Evolutionary conservation across 2,329 filamentous ascomycete species (phyloP), one percentile per base, ranked within the genome.

Genomic region (Fusarium sp.): DNA sequence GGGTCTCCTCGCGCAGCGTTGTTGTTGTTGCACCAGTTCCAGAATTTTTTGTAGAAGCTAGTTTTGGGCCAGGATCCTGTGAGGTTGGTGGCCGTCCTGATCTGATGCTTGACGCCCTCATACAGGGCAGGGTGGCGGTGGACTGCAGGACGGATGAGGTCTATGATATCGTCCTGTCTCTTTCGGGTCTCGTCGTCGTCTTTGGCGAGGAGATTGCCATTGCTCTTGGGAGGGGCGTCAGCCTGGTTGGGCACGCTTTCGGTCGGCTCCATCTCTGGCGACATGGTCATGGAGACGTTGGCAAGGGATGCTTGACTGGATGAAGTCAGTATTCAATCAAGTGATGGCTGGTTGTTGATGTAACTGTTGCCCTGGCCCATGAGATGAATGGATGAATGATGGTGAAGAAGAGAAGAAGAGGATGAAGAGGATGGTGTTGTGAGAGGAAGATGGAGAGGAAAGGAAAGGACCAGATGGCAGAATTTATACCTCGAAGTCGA

Each of bases 21-120:
- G n/a, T n/a, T n/a, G n/a, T n/a, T n/a, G n/a, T n/a, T n/a, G 5
- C 40, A 17, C 68, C 68, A 70, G 8, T 7, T 10, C 10, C 11
- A 10, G 15, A 70, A 66, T 6, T 11, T 11, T 6, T 21, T 66
- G 51, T 6, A 21, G 8, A 57, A n/a, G 3, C 4, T 1, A 4
- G 5, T 50, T 1, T 67, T 42, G 6, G 3, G 17, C 63, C 63
- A 70, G 0, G 1, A 17, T 4, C 10, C 4, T 3, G 23, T n/a
- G 17, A 43, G 10, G 17, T 9, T 33, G 6, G 43, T 5, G 1
- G 18, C n/a, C n/a, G n/a, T n/a, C 5, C 11, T 13, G 21, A 41
- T 41, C 5, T 31, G 13, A 5, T n/a, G 2, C 11, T 58, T 29
- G 1, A 68, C 57, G 2, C 8, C 3, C 1, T 17, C 2, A 45